Base-by-base conservation (phyloP, 768 basidiomycete species). In the Neoboletus magnificus region DNA sequence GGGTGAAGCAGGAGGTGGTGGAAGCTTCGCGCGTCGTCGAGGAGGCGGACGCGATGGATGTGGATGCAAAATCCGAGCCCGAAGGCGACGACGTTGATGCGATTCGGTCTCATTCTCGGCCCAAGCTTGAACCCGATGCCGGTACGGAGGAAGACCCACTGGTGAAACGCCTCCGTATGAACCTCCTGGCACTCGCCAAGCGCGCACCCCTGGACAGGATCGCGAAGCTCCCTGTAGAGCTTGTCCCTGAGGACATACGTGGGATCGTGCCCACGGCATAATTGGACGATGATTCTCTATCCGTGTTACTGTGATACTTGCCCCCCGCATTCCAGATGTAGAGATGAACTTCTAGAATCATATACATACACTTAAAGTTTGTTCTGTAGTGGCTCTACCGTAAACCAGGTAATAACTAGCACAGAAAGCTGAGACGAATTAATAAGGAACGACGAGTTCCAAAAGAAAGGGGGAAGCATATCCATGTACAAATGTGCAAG, bases 141-240 rank as follows among this genome's bases (percentile, higher is more conserved):
- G 48, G 45, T 5, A 16, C 6, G 39, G 61, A 58, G 20, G 86
- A 86, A 65, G 81, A 85, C 52, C 75, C 79, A 3, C 60, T 74
- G 18, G 46, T 84, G 62, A 79, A 80, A 51, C 79, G 83, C 50
- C 73, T 91, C 47, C 79, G 89, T 37, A 74, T 91, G 59, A 91
- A 89, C 65, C 74, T 92, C 29, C 77, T 92, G 27, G 88, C 89
- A 2, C 75, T 92, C 33, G 86, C 87, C 54, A 89, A 90, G 65
- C 80, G 88, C 7, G 88, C 88, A 11, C 90, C 90, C 2, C 65
- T 90, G 57, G 86, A 89, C 62, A 83, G 79, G 55, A 86, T 89
- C 50, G 84, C 84, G 16, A 76, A 76, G 30, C 65, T 89, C 39
- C 86, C 86, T 10, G 73, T 78, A 40, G 83, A 86, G 43, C 68